phyloP scores from a whole-genome alignment of 2,329 filamentous ascomycete genomes.

The Epichloe glyceriae region DNA sequence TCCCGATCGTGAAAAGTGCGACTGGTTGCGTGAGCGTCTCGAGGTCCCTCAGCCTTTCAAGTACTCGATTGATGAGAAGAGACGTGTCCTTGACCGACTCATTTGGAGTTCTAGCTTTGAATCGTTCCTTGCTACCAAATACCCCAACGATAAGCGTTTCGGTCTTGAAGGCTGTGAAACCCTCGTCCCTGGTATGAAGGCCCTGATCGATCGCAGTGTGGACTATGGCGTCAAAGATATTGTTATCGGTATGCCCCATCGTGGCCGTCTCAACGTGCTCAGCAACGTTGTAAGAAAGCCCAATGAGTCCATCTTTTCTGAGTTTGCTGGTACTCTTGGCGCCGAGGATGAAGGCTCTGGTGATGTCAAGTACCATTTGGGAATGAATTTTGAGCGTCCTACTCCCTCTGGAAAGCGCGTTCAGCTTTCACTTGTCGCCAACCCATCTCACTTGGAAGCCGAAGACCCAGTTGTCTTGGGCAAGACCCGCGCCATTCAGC shows the following conservation, averaged over 20 bases:
- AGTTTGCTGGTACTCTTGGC: constrained; percentile 81
- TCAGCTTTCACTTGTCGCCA: constrained; percentile 96
- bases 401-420: constrained; percentile 97
- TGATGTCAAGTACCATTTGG: constrained; percentile 98
- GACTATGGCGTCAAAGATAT: constrained; percentile 99
- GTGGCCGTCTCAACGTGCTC: constrained; percentile 93
- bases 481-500: constrained; percentile 94
- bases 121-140: constrained; percentile 88
- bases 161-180: constrained; percentile 96
- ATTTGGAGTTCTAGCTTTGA: constrained; percentile 99
- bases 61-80: constrained; percentile 97
- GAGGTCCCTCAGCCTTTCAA: constrained; percentile 93
- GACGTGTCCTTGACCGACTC: constrained; percentile 87
- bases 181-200: constrained; percentile 97
- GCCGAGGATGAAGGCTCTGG: constrained; percentile 92
- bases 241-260: constrained; percentile 98
- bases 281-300: constrained; percentile 98
- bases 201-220: constrained; percentile 92
- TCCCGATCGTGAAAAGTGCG: constrained; percentile 90
- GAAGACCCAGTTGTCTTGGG: constrained; percentile 96
- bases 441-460: constrained; percentile 94
- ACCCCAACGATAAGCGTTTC: constrained; percentile 99
- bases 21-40: constrained; percentile 91
- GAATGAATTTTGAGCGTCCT: constrained; percentile 99
- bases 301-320: constrained; percentile 98